Base-by-base conservation (phyloP, 148 eudicot genomes). In the Nepenthes gracilis region DNA sequence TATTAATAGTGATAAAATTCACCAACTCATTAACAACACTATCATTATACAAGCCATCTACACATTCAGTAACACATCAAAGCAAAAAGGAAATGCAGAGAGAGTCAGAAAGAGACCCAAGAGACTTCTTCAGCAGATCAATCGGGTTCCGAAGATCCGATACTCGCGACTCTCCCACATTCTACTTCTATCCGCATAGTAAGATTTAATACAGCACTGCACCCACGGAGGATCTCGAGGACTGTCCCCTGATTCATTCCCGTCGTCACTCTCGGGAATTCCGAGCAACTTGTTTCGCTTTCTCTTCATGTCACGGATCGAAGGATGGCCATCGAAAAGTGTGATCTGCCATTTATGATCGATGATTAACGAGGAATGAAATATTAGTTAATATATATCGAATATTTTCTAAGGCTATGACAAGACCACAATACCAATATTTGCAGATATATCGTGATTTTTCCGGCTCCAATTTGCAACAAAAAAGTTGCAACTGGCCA, bases 171-270 rank as follows among this genome's bases (percentile, higher is more conserved):
- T 85, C 59, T 78, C 82, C 90, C 88, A 81, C 9, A 47, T 51
- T 64, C 83, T 76, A 43, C 6, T 68, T 62, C 78, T 60, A 40
- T 80, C 82, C 11, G 77, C 35, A 62, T 80, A 83, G 68, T 88
- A 92, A 13, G 97, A 88, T 64, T 81, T 88, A 54, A 92, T 63
- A 73, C 97, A 85, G 72, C 87, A 82, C 58, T 68, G 69, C 32
- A 88, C 58, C 97, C 97, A 92, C 43, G 96, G 96, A 50, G 97
- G 93, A 69, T 82, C 75, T 73, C 94, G 81, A 10, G 79, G 73
- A 61, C 60, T 72, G 38, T 67, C 72, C 54, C 70, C 54, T 33
- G 35, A 53, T 54, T 62, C 78, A 32, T 47, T 48, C 9, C 57
- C 64, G 14, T 43, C 53, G 12, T 66, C 72, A 40, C 40, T 55